Evolutionary conservation across 495 filamentous ascomycete species (phyloP), one percentile per base, ranked within the genome.

Genomic region (Annulohypoxylon maeteangense): DNA sequence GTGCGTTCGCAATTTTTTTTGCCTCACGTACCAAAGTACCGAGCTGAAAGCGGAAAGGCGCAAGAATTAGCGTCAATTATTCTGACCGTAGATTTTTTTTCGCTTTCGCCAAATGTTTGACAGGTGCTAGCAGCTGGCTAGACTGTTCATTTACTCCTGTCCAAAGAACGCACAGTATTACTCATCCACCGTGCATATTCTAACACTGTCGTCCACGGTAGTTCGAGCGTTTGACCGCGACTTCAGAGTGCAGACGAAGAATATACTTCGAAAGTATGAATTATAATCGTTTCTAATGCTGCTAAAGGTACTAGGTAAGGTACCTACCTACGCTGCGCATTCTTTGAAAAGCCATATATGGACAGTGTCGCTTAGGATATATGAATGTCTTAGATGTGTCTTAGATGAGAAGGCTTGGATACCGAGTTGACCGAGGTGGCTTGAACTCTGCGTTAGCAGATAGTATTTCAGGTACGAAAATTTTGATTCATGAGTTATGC

Each of bases 1-100:
- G 72, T 62, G 60, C 66, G 69, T 62, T 56, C 62, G 38, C 16
- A 42, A 67, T 68, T 65, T 62, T 36, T 29, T 23, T 45, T 18
- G 61, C 62, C 68, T 61, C 38, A 12, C 60, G 18, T 16, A 42
- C 47, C 20, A 5, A 25, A 29, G 47, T 29, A 51, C 20, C 47
- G 8, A 27, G 3, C 25, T 11, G 20, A 44, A 44, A 20, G 40
- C n/a, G 40, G 40, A 44, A 44, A 44, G 40, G 40, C 2, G n/a
- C 1, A 8, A 3, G 40, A 44, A 7, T 44, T 44, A 44, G 40
- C n/a, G 40, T 4, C n/a, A n/a, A 44, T 20, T 16, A 44, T 7
- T 44, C 20, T 11, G n/a, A 5, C 40, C n/a, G n/a, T 18, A 16
- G n/a, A 18, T 44, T 20, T 47, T 62, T 23, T 16, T 1, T 40